Evolutionary conservation across 2,329 filamentous ascomycete genomes (phyloP), one percentile per base, ranked within the genome.

Genomic region (Microsporum ferrugineum): DNA sequence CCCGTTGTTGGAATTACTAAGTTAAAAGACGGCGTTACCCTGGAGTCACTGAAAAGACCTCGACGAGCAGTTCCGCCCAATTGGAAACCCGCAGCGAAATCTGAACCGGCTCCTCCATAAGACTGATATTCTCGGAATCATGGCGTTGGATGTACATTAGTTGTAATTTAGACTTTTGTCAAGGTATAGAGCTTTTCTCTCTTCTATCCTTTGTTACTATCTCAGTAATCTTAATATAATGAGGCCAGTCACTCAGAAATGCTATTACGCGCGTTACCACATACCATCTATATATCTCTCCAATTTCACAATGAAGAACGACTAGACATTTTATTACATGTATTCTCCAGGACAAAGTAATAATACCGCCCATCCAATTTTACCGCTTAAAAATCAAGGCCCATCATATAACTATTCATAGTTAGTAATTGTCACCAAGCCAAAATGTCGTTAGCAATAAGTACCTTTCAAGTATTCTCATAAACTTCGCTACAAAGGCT

Each of bases 401-500:
- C 65, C 63, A 65, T 66, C 55, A 65, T 58, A 38, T 66, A 65
- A 31, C 65, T 66, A 23, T 41, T 45, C n/a, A 57, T 29, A 10
- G 27, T 53, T 53, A 53, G 29, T 7, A 33, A n/a, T n/a, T 6
- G 14, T 5, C n/a, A 5, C 39, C 39, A 43, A 43, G 2, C 33
- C 12, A n/a, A 29, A 31, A 31, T 31, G 5, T n/a, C 6, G 3
- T 27, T 14, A 17, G 39, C 12, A 33, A 53, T n/a, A 71, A 78
- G 65, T 85, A 95, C 85, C 91, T 92, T 78, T 99, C 94, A 65
- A 92, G 83, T 67, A 97, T 84, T 68, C 92, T 84, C 92, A 99
- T 97, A 73, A 97, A 96, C 78, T 96, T 97, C 62, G 92, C 92
- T 62, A 99, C 94, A 75, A 99, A 99, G 2, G 94, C 94, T 76